These are phyloP conservation scores for Strobilomyces confusus DNA, from an alignment of 768 basidiomycete species.

Conservation along the genomic window DNA sequence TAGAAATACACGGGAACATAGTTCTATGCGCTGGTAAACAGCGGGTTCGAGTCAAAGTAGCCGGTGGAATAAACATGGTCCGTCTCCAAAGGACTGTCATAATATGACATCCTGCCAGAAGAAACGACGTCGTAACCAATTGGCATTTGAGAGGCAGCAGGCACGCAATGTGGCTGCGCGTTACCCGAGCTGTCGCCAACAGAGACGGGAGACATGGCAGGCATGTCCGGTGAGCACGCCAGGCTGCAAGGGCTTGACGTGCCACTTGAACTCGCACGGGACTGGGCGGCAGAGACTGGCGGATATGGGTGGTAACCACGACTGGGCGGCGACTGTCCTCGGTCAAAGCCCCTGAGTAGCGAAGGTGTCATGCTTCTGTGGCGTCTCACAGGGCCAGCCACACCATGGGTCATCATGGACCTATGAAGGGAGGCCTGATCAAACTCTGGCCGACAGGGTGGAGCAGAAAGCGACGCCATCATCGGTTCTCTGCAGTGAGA, in stretches of 20 bases:
- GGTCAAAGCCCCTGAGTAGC: slow-evolving; percentile 46
- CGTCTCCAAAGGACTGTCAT: slow-evolving; percentile 22
- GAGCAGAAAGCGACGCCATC: slow-evolving; percentile 48
- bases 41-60: slow-evolving; percentile 21
- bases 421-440: slow-evolving; percentile 40
- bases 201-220: slow-evolving; percentile 20
- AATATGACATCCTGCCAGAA: slow-evolving; percentile 26
- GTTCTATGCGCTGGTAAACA: slow-evolving; percentile 24
- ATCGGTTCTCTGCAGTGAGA: slow-evolving; percentile 42
- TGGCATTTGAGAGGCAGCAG: slow-evolving; percentile 15
- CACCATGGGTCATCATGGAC: slow-evolving; percentile 25
- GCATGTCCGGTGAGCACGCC: slow-evolving; percentile 27
- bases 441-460: slow-evolving; percentile 65
- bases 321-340: slow-evolving; percentile 42
- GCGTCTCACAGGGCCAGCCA: slow-evolving; percentile 60
- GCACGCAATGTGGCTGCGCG: slow-evolving; percentile 22
- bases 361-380: slow-evolving; percentile 79
- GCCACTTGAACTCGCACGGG: slow-evolving; percentile 26
- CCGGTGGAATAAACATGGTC: slow-evolving; percentile 18
- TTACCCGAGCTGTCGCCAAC: slow-evolving; percentile 10
- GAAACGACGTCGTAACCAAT: slow-evolving; percentile 23
- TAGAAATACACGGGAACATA: slow-evolving; percentile 2
- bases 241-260: slow-evolving; percentile 31
- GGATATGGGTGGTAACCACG: slow-evolving; percentile 61
- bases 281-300: slow-evolving; percentile 19